Evolutionary conservation across 192 early-diverging fungal genomes (phyloP), one percentile per base, ranked within the genome.

Genomic region (Coemansia sp.): DNA sequence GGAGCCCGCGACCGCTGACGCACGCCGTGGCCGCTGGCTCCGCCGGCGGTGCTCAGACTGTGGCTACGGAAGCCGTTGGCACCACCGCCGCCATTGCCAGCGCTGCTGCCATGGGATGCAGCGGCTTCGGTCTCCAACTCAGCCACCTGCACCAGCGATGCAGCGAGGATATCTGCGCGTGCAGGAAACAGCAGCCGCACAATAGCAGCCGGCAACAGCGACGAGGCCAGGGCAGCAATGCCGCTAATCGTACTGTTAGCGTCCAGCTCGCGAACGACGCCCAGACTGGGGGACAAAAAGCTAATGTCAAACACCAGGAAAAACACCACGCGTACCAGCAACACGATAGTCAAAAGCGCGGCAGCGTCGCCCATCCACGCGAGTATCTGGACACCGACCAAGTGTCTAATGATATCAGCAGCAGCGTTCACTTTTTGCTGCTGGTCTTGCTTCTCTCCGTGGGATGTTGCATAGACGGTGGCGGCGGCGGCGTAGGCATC

Each of bases 1-100:
- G 70, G 63, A 0, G 70, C 70, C 9, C 70, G 50, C 22, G 70
- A 73, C 15, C 70, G 64, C n/a, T n/a, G n/a, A n/a, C n/a, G n/a
- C n/a, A n/a, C n/a, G n/a, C n/a, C n/a, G n/a, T n/a, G n/a, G 10
- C 45, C 46, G 9, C 54, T 53, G 6, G 44, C 34, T 2, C 58
- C 58, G 24, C 53, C 25, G 5, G 36, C 53, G 30, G 55, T 57
- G 53, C 63, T 58, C 3, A 54, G 22, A 11, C 46, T 58, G 41
- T 55, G 67, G 46, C 45, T 45, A 50, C 60, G 59, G n/a, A n/a
- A n/a, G n/a, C n/a, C n/a, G n/a, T n/a, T n/a, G n/a, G n/a, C n/a
- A n/a, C n/a, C n/a, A n/a, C n/a, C n/a, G n/a, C n/a, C n/a, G 20
- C 59, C 50, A 11, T 46, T 46, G 34, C 56, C 23, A 3, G 55